Percentiles rank a stretch among this genome's conserved stretches.
Evolutionary conservation across 768 basidiomycete species (phyloP).

Genomic region (Calocybe cyanea): DNA sequence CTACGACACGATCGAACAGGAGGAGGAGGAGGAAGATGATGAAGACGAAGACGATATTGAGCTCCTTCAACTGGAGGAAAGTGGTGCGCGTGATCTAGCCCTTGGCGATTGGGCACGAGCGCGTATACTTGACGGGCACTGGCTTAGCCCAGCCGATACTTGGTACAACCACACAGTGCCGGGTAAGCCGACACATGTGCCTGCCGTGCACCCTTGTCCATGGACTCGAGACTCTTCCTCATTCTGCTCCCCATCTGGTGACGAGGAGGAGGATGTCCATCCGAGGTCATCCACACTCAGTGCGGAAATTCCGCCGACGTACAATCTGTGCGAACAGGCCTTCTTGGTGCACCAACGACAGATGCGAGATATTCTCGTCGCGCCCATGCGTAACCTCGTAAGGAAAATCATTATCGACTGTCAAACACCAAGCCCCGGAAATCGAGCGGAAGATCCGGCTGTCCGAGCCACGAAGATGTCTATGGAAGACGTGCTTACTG

Average conservation of each 20-base stretch:
- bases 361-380: constrained; percentile 55
- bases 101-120: constrained; percentile 69
- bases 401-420: constrained; percentile 64
- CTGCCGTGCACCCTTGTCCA: constrained; percentile 55
- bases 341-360: constrained; percentile 56
- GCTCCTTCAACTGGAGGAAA: constrained; percentile 37
- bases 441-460: constrained; percentile 48
- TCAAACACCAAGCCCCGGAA: constrained; percentile 29
- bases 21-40: constrained; percentile 33
- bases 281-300: constrained; percentile 45
- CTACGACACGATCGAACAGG: constrained; percentile 11
- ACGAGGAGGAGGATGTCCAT: constrained; percentile 36
- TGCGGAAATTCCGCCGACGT: constrained; percentile 57
- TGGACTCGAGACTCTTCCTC: constrained; percentile 44
- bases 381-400: constrained; percentile 68
- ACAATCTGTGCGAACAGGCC: constrained; percentile 58
- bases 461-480: constrained; percentile 51
- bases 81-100: constrained; percentile 49
- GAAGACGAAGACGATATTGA: constrained; percentile 44
- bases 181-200: constrained; percentile 33
- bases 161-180: constrained; percentile 46
- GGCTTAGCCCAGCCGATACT: constrained; percentile 71
- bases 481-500: constrained; percentile 55
- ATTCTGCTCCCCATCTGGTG: constrained; percentile 10
- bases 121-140: constrained; percentile 71